phyloP scores from a whole-genome alignment of 768 basidiomycete genomes.

The Suillus subluteus region DNA sequence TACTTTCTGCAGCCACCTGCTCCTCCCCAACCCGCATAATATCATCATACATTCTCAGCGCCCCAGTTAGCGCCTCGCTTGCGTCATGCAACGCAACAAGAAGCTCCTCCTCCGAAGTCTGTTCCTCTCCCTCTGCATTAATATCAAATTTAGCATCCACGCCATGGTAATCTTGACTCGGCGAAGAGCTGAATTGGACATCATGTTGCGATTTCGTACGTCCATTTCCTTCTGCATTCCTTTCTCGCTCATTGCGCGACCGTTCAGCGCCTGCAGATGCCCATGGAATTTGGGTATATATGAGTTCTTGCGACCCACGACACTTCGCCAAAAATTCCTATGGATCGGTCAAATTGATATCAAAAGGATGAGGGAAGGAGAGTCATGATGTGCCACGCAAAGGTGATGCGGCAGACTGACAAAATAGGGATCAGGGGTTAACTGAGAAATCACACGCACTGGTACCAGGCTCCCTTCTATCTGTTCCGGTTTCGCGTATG shows the following conservation, averaged over 20 bases:
- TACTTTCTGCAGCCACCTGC: too few relatives aligned
- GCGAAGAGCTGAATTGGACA: neutral
- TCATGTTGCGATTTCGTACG: conserved; percentile 20
- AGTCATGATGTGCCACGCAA: neutral
- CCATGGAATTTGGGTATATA: conserved; percentile 90
- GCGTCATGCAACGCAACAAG: conserved; percentile 76
- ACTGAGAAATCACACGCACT: conserved; percentile 41
- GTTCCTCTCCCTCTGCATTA: conserved; percentile 39
- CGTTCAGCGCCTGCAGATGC: conserved; percentile 81
- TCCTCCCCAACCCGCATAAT: conserved; percentile 66
- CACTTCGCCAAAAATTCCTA: conserved; percentile 88
- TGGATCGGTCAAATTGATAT: neutral
- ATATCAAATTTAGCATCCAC: too few relatives aligned
- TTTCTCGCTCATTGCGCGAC: conserved; percentile 47
- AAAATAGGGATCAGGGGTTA: neutral
- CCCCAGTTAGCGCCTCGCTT: conserved; percentile 70
- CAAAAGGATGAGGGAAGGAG: neutral
- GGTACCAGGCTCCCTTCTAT: conserved; percentile 66
- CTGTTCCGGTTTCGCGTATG: conserved; percentile 71
- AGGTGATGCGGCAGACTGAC: neutral
- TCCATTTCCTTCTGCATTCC: conserved; percentile 23
- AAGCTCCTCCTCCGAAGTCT: conserved; percentile 75
- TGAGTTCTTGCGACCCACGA: conserved; percentile 79
- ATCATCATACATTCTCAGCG: conserved; percentile 77
- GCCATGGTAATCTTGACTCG: conserved; percentile 18